Evolutionary conservation across 2,329 filamentous ascomycete genomes (phyloP).

Genomic region (Sclerotinia sclerotiorum): DNA sequence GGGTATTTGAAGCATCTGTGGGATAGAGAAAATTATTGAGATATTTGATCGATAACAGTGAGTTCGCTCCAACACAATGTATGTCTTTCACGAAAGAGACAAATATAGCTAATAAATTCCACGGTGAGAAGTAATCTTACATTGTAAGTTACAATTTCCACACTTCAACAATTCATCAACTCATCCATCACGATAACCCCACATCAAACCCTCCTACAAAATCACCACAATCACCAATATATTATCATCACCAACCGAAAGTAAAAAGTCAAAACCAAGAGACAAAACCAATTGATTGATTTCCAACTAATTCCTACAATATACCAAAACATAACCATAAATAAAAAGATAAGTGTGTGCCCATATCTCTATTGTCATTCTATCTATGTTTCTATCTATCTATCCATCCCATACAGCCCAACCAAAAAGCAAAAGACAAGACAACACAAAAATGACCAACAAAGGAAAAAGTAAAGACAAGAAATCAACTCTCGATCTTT

Average conservation of each 20-base stretch:
- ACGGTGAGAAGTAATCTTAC: no score
- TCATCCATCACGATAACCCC: background rate
- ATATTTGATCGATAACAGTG: no score
- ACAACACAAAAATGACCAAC: background rate
- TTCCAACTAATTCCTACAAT: background rate
- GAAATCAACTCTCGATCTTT: constrained; percentile 11
- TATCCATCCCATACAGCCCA: background rate
- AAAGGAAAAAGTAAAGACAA: constrained; percentile 8
- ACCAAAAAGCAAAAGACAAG: background rate
- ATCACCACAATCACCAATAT: background rate
- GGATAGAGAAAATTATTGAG: no score
- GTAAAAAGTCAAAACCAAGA: background rate
- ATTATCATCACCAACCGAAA: no score
- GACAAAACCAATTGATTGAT: background rate
- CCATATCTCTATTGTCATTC: background rate
- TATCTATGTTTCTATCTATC: background rate
- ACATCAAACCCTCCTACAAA: no score
- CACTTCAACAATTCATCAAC: no score
- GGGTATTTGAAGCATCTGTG: no score
- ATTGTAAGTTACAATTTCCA: no score
- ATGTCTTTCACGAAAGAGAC: no score
- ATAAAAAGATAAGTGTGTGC: background rate
- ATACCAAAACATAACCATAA: background rate
- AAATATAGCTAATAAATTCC: no score
- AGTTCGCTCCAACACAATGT: no score